phyloP scores from a whole-genome alignment of 1,139 yeast genomes.

The Geotrichum carabidarum region DNA sequence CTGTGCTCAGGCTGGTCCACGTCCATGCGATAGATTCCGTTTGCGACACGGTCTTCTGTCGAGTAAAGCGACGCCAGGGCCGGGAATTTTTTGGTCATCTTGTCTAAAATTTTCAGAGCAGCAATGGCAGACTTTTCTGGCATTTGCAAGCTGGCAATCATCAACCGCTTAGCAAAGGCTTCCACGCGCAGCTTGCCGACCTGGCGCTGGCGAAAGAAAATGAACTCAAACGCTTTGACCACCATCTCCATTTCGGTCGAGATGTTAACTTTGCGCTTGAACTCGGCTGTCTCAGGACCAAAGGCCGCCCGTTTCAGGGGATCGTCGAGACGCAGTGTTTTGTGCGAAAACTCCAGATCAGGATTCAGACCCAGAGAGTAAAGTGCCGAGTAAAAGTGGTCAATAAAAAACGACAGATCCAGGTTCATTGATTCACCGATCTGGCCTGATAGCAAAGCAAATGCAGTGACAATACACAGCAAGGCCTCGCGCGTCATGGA shows the following conservation, averaged over 20 bases:
- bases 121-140: slow-evolving; percentile 90
- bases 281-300: slow-evolving; percentile 26
- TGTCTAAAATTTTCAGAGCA: slow-evolving; percentile 67
- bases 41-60: slow-evolving; percentile 81
- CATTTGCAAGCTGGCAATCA: slow-evolving; percentile 59
- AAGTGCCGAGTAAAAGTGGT: slow-evolving; percentile 62
- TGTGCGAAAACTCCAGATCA: slow-evolving; percentile 80
- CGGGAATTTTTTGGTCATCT: slow-evolving; percentile 59
- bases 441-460: slow-evolving; percentile 75
- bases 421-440: slow-evolving; percentile 44
- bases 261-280: slow-evolving; percentile 66
- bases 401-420: slow-evolving; percentile 52
- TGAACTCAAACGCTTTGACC: slow-evolving; percentile 68
- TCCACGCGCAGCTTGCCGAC: slow-evolving; percentile 70
- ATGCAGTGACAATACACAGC: slow-evolving; percentile 83
- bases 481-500: slow-evolving; percentile 62
- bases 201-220: slow-evolving; percentile 72
- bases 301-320: slow-evolving; percentile 47
- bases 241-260: slow-evolving; percentile 85
- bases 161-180: slow-evolving; percentile 77
- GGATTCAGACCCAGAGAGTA: slow-evolving; percentile 70
- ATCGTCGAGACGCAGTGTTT: slow-evolving; percentile 71
- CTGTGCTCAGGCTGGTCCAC: slow-evolving; percentile 65
- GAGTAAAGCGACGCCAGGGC: slow-evolving; percentile 70
- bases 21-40: slow-evolving; percentile 67